phyloP scores from a whole-genome alignment of 371 early-diverging fungal species.

The Mitosporidium daphniae region DNA sequence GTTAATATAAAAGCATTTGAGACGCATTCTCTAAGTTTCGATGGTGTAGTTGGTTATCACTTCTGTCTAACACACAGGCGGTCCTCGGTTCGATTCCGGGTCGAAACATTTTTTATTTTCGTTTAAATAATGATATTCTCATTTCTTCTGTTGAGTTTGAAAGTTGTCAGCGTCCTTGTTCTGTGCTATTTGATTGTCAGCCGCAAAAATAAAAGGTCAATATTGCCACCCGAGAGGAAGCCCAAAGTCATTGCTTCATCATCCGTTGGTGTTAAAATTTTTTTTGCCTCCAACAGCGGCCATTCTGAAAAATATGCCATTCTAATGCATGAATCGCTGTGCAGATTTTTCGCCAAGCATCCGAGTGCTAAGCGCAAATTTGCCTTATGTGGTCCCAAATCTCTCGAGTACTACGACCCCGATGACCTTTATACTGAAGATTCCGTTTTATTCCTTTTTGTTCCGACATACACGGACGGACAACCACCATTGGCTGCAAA shows the following conservation, averaged over 20 bases:
- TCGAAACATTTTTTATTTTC: no score
- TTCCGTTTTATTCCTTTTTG: constrained; percentile 16
- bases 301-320: constrained; percentile 1
- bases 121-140: no score
- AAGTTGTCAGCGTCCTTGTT: no score
- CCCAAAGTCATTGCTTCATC: no score
- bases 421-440: constrained; percentile 20
- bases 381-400: no score
- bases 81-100: constrained; percentile 35
- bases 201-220: no score
- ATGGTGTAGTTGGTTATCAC: constrained; percentile 63
- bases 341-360: background rate
- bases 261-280: constrained; percentile 2
- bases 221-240: no score
- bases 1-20: no score
- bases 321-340: background rate
- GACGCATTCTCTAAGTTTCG: constrained; percentile 15
- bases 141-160: no score
- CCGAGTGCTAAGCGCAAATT: background rate
- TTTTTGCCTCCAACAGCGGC: constrained; percentile 1
- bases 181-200: no score
- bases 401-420: constrained; percentile 25
- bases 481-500: constrained; percentile 15
- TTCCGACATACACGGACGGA: constrained; percentile 29
- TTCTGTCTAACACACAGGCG: constrained; percentile 56